Conservation (phyloP, 2,329 filamentous ascomycete species). For the Tetracladium maxilliforme region DNA sequence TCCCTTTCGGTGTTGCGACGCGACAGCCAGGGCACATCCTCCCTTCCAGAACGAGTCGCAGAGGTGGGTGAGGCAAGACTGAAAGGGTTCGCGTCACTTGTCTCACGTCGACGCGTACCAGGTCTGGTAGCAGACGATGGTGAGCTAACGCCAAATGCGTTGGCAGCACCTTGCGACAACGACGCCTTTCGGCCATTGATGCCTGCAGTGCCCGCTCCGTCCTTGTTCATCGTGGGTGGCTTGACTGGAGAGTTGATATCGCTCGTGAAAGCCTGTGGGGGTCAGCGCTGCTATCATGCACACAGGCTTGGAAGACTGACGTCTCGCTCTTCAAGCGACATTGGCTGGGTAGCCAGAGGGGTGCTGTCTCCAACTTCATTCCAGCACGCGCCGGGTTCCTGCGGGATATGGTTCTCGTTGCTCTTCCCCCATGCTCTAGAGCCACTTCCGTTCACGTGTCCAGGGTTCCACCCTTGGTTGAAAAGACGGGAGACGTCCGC, state of each 20-base stretch:
- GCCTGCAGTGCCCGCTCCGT: slow-evolving; percentile 36
- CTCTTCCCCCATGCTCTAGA: slow-evolving; percentile 63
- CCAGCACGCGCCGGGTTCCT: slow-evolving; percentile 90
- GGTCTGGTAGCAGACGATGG: slow-evolving; percentile 59
- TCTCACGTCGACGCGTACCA: slow-evolving; percentile 69
- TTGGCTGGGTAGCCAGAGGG: slow-evolving; percentile 58
- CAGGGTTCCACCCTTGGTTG: slow-evolving; percentile 66
- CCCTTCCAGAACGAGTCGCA: slow-evolving; percentile 39
- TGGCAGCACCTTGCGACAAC: slow-evolving; percentile 49
- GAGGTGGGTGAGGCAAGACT: slow-evolving; percentile 38
- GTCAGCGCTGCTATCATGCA: slow-evolving; percentile 4
- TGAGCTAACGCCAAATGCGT: slow-evolving; percentile 55
- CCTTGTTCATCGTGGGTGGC: slow-evolving; percentile 55
- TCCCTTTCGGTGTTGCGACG: no score
- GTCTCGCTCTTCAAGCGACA: slow-evolving; percentile 48
- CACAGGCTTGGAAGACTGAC: slow-evolving; percentile 18
- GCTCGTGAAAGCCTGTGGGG: slow-evolving; percentile 54
- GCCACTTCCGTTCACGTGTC: slow-evolving; percentile 47
- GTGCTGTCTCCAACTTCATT: slow-evolving; percentile 54
- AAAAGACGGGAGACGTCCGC: slow-evolving; percentile 54
- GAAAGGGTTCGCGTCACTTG: slow-evolving; percentile 52
- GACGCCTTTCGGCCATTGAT: slow-evolving; percentile 67
- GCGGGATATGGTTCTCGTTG: slow-evolving; percentile 55
- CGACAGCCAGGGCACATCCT: no score
- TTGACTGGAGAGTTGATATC: slow-evolving; percentile 94